These are phyloP conservation scores for Helianthus tuberosus DNA, from an alignment of 129 eudicot genomes.

Conservation along the genomic window DNA sequence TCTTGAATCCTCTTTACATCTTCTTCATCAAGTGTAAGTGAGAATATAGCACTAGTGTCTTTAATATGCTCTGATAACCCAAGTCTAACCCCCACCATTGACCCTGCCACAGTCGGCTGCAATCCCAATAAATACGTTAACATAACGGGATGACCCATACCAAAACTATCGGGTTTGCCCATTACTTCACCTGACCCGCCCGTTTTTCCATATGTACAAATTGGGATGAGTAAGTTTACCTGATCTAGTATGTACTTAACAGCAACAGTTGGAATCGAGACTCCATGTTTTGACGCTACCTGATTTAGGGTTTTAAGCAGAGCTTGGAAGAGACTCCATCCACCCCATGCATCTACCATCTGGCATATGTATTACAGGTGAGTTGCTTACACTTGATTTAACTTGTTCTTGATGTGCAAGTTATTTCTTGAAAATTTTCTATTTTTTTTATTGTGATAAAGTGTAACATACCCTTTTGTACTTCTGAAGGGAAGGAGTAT, in stretches of 20 bases:
- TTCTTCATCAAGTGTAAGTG: constrained; percentile 82
- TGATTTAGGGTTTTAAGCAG: constrained; percentile 72
- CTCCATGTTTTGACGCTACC: constrained; percentile 82
- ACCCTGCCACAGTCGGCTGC: constrained; percentile 93
- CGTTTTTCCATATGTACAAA: not conserved
- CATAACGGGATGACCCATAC: not conserved
- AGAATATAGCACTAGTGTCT: constrained; percentile 69
- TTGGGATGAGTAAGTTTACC: constrained; percentile 38
- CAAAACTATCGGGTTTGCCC: not conserved
- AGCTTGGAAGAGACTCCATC: constrained; percentile 88
- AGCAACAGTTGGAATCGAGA: constrained; percentile 92
- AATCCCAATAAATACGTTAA: constrained; percentile 4
- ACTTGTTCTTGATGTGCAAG: constrained; percentile 4
- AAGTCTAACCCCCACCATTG: constrained; percentile 94
- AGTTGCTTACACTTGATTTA: constrained; percentile 11
- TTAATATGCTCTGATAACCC: constrained; percentile 90
- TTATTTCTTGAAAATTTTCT: not conserved
- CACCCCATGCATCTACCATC: constrained; percentile 99
- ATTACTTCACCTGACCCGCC: not conserved
- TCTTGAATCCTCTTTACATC: constrained; percentile 63
- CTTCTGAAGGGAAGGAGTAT: constrained; percentile 97
- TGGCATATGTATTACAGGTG: constrained; percentile 25
- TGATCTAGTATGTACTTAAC: constrained; percentile 79
- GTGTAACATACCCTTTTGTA: constrained; percentile 77
- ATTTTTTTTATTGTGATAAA: not conserved